Base-by-base conservation (phyloP, 1,284 basidiomycete genomes). In the Neonothopanus nambi region DNA sequence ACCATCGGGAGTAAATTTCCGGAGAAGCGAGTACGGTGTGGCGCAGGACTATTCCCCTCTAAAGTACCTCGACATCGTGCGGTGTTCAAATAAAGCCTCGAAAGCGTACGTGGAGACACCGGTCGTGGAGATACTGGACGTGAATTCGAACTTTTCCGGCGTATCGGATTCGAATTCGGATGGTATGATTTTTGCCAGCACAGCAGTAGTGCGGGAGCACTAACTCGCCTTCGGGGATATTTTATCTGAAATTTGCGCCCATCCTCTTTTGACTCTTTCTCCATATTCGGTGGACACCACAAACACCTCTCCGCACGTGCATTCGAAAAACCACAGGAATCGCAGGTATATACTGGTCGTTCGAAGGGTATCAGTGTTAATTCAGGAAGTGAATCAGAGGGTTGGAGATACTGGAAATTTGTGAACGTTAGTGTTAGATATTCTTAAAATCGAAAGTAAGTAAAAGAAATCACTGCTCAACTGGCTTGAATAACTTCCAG, bases 311-410 rank as follows among this genome's bases (percentile, higher is more conserved):
- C 72, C 51, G 81, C 71, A 57, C 76, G 70, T 28, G 71, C 66
- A 56, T 84, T 85, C 24, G 72, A 63, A 57, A 80, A 82, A 6
- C 76, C 74, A 60, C 82, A 85, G 36, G 60, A 67, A 15, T 58
- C 65, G 65, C 82, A 85, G 17, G 71, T 72, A 61, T 79, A 84
- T 36, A 79, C 62, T 0, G 76, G 75, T 48, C 79, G 74, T 57
- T 72, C 67, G 35, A 63, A 64, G 21, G 75, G 78, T 13, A 67
- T 58, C 20, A 82, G 67, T 52, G 72, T 71, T n/a, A 81, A 69
- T 36, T 70, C 69, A 21, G 83, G 83, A 40, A 84, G 70, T 15
- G 82, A 85, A 57, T 70, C 71, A 18, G 76, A 76, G 54, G 72
- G 72, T 18, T 68, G 65, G 21, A 81, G 67, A 61, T 78, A 62